Conservation (phyloP, 306 rosid genomes). For the Elaeagnus macrophylla region DNA sequence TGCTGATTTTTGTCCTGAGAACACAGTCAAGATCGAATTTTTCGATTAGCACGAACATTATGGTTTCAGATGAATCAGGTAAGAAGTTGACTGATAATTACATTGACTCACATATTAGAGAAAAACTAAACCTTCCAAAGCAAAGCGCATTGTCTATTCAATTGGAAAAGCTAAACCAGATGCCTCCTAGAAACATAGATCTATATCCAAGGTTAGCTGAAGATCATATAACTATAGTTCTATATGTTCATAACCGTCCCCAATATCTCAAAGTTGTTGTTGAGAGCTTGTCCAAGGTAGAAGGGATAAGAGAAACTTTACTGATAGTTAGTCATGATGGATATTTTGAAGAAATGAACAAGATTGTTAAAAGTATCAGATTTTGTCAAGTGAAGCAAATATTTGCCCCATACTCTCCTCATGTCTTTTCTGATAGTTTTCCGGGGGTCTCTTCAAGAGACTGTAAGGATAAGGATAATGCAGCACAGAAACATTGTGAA, state of each 20-base stretch:
- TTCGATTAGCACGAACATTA: no score
- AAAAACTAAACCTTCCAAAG: slow-evolving; percentile 41
- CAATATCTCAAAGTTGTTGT: slow-evolving; percentile 67
- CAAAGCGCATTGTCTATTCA: slow-evolving; percentile 53
- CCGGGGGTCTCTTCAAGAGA: slow-evolving; percentile 66
- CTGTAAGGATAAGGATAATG: slow-evolving; percentile 57
- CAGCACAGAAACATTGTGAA: slow-evolving; percentile 27
- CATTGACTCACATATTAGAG: slow-evolving; percentile 18
- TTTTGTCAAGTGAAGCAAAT: slow-evolving; percentile 90
- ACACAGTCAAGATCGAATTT: slow-evolving; percentile 30
- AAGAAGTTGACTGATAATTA: slow-evolving; percentile 20
- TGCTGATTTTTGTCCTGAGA: slow-evolving; percentile 46
- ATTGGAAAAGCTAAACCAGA: slow-evolving; percentile 48
- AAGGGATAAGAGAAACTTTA: slow-evolving; percentile 76
- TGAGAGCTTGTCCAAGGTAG: slow-evolving; percentile 67
- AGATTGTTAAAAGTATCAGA: slow-evolving; percentile 50
- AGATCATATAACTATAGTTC: slow-evolving; percentile 59
- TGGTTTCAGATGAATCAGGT: slow-evolving; percentile 24
- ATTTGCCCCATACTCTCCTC: slow-evolving; percentile 88
- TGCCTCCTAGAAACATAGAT: slow-evolving; percentile 78
- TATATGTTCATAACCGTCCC: slow-evolving; percentile 89
- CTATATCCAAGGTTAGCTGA: slow-evolving; percentile 55
- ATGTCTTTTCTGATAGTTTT: slow-evolving; percentile 55
- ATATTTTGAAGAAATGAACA: slow-evolving; percentile 70
- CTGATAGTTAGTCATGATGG: slow-evolving; percentile 94